Conservation (phyloP, 2,329 filamentous ascomycete genomes). For the Fusarium sambucinum region DNA sequence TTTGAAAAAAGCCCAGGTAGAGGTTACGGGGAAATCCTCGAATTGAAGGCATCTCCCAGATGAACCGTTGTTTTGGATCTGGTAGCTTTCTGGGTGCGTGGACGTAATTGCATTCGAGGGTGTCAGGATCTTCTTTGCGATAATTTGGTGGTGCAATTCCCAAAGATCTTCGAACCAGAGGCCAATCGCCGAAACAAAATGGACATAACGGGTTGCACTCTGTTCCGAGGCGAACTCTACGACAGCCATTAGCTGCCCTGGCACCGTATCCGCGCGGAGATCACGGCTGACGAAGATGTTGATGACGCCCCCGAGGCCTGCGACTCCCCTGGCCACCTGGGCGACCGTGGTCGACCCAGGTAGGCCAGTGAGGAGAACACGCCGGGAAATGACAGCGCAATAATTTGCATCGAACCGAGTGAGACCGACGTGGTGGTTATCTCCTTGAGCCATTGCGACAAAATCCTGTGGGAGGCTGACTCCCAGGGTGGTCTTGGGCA, state of each 20-base stretch:
- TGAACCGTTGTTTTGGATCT: not conserved
- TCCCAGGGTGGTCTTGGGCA: too few relatives aligned
- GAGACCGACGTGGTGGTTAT: too few relatives aligned
- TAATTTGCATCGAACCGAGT: too few relatives aligned
- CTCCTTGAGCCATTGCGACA: not conserved
- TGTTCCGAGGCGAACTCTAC: conserved; percentile 37
- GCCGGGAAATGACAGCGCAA: conserved; percentile 26
- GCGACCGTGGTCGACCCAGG: conserved; percentile 8
- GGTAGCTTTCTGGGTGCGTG: too few relatives aligned
- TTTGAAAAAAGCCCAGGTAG: conserved; percentile 41
- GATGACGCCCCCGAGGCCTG: conserved; percentile 27
- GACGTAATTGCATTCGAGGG: too few relatives aligned
- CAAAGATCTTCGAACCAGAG: not conserved
- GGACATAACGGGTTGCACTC: not conserved
- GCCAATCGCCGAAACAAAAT: not conserved
- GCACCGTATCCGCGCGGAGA: not conserved
- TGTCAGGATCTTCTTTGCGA: not conserved
- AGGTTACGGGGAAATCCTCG: conserved; percentile 26
- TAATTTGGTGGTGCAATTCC: not conserved
- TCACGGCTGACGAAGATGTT: not conserved
- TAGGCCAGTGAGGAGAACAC: conserved; percentile 44
- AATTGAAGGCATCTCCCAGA: conserved; percentile 36
- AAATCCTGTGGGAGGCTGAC: not conserved
- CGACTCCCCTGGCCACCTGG: conserved; percentile 42
- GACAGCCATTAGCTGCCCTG: not conserved